Percentiles rank a stretch among this genome's conserved stretches.
Evolutionary conservation across 345 rosid genomes (phyloP).

Genomic region (Arabis alpina): DNA sequence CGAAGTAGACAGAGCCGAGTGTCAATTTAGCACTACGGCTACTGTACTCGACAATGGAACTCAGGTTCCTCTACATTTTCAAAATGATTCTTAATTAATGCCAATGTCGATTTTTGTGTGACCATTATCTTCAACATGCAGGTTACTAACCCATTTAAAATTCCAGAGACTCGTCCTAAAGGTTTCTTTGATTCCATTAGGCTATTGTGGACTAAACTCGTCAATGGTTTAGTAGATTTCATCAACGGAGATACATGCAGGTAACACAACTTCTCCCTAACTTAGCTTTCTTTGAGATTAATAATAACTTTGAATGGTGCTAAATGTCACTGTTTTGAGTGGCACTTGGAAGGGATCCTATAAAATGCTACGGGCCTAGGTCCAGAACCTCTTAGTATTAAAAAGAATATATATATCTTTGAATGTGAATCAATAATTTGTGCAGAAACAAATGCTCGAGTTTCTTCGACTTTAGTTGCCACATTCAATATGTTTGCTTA

Average conservation of each 20-base stretch:
- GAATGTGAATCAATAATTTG: slow-evolving; percentile 3
- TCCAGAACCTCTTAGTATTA: too few species aligned
- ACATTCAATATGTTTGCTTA: slow-evolving; percentile 83
- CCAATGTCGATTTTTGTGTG: neutral
- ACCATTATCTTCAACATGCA: slow-evolving; percentile 41
- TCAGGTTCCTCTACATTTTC: slow-evolving; percentile 53
- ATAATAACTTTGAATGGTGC: neutral
- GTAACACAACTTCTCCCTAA: slow-evolving; percentile 39
- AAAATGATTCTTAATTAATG: slow-evolving; percentile 2
- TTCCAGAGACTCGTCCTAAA: slow-evolving; percentile 56
- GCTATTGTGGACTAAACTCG: slow-evolving; percentile 55
- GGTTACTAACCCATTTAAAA: slow-evolving; percentile 63
- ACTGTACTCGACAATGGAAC: slow-evolving; percentile 84
- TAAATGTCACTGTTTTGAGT: too few species aligned
- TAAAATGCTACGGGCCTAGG: too few species aligned
- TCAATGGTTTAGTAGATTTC: slow-evolving; percentile 74
- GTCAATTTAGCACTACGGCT: slow-evolving; percentile 85
- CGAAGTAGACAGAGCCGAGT: slow-evolving; percentile 91
- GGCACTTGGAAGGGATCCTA: too few species aligned
- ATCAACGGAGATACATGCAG: slow-evolving; percentile 87
- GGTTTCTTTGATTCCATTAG: slow-evolving; percentile 76
- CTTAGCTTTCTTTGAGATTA: neutral
- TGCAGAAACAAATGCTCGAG: slow-evolving; percentile 74
- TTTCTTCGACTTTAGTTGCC: slow-evolving; percentile 89
- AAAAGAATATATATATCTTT: too few species aligned